Evolutionary conservation across 371 early-diverging fungal genomes (phyloP).

Genomic region (Capillidium heterosporum): DNA sequence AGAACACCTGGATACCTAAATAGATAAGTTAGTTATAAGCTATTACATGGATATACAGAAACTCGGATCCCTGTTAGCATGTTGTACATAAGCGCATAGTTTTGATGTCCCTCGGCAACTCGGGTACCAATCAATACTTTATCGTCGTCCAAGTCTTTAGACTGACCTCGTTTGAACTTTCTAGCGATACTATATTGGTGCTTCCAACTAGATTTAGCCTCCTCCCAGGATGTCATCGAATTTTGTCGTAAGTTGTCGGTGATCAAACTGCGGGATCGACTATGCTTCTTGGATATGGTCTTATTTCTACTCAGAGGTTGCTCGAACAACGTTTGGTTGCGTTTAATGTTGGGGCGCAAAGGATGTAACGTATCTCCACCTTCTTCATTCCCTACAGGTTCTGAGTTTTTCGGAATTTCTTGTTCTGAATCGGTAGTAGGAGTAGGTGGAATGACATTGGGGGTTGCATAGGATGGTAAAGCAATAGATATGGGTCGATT

Average conservation of each 20-base stretch:
- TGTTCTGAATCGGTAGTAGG: too few relatives aligned
- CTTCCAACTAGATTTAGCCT: conserved; percentile 9
- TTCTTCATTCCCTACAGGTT: not conserved
- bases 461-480: conserved; percentile 6
- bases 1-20: conserved; percentile 55
- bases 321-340: not conserved
- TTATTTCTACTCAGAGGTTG: not conserved
- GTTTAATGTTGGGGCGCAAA: not conserved
- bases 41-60: conserved; percentile 29
- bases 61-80: conserved; percentile 89
- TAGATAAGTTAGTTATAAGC: not conserved
- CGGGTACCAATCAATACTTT: conserved; percentile 37
- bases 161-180: conserved; percentile 14
- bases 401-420: not conserved
- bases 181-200: conserved; percentile 7
- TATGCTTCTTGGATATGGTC: conserved; percentile 5
- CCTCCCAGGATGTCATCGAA: conserved; percentile 2
- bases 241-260: too few relatives aligned
- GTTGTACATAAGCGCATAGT: conserved; percentile 86
- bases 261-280: not conserved
- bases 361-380: not conserved
- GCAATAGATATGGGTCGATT: not conserved
- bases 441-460: not conserved
- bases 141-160: conserved; percentile 25
- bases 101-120: conserved; percentile 42